Conservation (phyloP, 306 rosid genomes). For the Notholithocarpus densiflorus region DNA sequence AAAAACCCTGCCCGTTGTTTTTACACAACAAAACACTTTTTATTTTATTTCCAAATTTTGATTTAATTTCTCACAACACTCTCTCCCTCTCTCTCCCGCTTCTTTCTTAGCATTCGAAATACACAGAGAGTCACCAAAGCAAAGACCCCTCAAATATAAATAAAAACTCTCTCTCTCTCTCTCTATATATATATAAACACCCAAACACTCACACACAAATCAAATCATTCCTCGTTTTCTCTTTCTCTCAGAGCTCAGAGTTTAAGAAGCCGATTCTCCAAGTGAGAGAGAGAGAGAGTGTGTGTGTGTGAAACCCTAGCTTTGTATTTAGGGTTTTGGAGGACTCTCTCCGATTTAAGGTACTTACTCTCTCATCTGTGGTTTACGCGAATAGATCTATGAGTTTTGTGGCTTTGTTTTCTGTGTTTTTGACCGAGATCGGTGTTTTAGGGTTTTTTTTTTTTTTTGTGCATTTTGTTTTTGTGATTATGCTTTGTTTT, state of each 20-base stretch:
- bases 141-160: too few relatives aligned
- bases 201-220: not conserved
- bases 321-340: not conserved
- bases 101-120: constrained; percentile 36
- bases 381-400: not conserved
- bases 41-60: too few relatives aligned
- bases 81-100: constrained; percentile 31
- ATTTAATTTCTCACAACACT: not conserved
- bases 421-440: not conserved
- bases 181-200: not conserved
- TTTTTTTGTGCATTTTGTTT: not conserved
- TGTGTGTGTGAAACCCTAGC: not conserved
- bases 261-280: not conserved
- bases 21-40: not conserved
- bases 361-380: not conserved
- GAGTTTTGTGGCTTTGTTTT: not conserved
- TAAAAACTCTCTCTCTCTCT: not conserved
- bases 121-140: not conserved
- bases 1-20: constrained; percentile 15
- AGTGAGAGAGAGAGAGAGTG: not conserved
- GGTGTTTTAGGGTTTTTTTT: not conserved
- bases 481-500: too few relatives aligned
- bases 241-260: not conserved
- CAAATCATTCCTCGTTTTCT: not conserved
- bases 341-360: constrained; percentile 2